A percentile compares a stretch with the other conserved stretches of the same genome.
Evolutionary conservation across 1,284 basidiomycete species (phyloP).

Genomic region (Neolentinus lepideus): DNA sequence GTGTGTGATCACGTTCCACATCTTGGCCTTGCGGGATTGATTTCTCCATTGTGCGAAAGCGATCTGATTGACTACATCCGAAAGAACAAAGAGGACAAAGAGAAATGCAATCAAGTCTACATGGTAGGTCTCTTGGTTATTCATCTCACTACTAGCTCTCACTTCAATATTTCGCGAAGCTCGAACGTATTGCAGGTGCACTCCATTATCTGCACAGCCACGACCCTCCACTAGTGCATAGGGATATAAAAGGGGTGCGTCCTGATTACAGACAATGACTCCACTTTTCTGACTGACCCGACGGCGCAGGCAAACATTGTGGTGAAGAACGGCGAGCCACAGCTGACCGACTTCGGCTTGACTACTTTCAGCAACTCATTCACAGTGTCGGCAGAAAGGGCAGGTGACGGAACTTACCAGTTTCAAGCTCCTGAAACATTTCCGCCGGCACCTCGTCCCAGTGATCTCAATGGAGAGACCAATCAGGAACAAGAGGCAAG

Average conservation of each 20-base stretch:
- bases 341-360: background rate
- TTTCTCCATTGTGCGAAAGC: background rate
- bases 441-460: too few species aligned
- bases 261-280: background rate
- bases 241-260: background rate
- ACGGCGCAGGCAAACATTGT: background rate
- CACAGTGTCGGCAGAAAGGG: background rate
- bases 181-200: background rate
- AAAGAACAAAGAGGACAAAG: background rate
- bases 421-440: too few species aligned
- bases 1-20: background rate
- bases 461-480: too few species aligned
- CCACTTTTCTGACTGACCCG: background rate
- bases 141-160: too few species aligned
- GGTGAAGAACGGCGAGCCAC: background rate
- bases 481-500: background rate
- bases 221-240: background rate
- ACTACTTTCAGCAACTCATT: background rate
- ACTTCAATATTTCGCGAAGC: background rate
- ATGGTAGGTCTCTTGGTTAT: background rate
- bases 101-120: background rate
- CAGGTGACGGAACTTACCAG: too few species aligned
- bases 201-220: background rate
- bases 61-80: background rate
- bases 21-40: background rate